These are phyloP conservation scores for Rhizopus microsporus DNA, from an alignment of 371 early-diverging fungal genomes.

Conservation along the genomic window DNA sequence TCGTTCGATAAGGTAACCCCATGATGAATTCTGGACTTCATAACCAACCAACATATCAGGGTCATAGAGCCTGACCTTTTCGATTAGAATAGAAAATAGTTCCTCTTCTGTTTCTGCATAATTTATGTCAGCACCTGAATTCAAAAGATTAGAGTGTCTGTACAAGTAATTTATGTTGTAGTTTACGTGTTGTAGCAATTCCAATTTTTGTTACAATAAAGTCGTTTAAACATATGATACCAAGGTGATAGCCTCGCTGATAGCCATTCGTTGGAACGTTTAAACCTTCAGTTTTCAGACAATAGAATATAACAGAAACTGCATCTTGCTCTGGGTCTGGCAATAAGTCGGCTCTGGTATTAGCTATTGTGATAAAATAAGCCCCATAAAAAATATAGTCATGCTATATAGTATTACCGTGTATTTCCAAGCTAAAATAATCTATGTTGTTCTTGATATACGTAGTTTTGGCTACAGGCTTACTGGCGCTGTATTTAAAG, in stretches of 20 bases:
- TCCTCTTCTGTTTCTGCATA: constrained; percentile 52
- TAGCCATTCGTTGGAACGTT: constrained; percentile 44
- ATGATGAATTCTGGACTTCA: constrained; percentile 81
- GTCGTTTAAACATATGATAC: constrained; percentile 34
- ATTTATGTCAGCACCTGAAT: constrained; percentile 29
- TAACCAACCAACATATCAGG: constrained; percentile 89
- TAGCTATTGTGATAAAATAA: constrained; percentile 20
- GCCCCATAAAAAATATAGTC: background rate
- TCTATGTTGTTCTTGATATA: constrained; percentile 32
- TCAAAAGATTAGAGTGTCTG: background rate
- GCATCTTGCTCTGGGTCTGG: constrained; percentile 64
- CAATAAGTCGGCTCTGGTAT: constrained; percentile 45
- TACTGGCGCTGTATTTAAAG: constrained; percentile 60
- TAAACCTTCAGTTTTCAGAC: constrained; percentile 49
- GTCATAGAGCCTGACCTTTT: constrained; percentile 61
- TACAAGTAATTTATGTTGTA: background rate
- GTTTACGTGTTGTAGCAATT: constrained; percentile 22
- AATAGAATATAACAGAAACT: constrained; percentile 60
- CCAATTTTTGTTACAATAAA: constrained; percentile 39
- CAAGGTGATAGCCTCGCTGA: constrained; percentile 40
- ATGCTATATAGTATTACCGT: constrained; percentile 23
- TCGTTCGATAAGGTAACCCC: constrained; percentile 87
- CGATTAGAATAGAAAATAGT: constrained; percentile 54
- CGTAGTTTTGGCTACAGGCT: constrained; percentile 26
- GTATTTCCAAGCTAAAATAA: constrained; percentile 46